Evolutionary conservation across 2,329 filamentous ascomycete species (phyloP), one percentile per base, ranked within the genome.

Genomic region (Lasiodiplodia sp.): DNA sequence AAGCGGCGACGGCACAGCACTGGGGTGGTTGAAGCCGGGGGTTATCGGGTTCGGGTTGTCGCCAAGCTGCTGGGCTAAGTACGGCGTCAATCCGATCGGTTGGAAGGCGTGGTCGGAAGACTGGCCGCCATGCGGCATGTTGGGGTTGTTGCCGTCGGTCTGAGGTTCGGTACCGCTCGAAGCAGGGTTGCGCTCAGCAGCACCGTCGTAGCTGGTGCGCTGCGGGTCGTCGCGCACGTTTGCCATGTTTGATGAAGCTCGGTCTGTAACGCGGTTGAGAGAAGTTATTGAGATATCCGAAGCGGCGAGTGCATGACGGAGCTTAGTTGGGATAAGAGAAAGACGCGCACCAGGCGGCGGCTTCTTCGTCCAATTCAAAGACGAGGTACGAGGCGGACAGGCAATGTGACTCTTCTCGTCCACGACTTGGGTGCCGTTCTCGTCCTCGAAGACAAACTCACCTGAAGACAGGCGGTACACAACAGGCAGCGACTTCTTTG

Each of bases 1-100:
- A 37, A 77, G 69, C 14, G 75, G 75, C 3, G 72, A 75, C 6
- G 75, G 75, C 65, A 73, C 70, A 1, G 75, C 75, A 64, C 75
- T 77, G 3, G 71, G 72, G 56, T 74, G 69, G 44, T 70, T 69
- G 65, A 68, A 62, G 25, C 69, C 23, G 60, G 70, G 52, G 10
- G 23, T 56, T 23, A 56, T 56, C 2, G 44, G 34, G 25, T 51
- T 57, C 18, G 38, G 40, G 31, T 16, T 64, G 34, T 60, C 52
- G 12, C n/a, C 53, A 18, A 53, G 21, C 28, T 69, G 58, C 55
- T 69, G 63, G 14, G 62, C n/a, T 18, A 71, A 47, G 52, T 67
- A 53, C 23, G 69, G 67, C 23, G 69, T 69, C 21, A 70, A 57
- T 25, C 69, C 58, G 25, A 55, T 25, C 21, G 65, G 60, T 11